Base-by-base conservation (phyloP, 768 basidiomycete genomes). In the Tremella yokohamensis region DNA sequence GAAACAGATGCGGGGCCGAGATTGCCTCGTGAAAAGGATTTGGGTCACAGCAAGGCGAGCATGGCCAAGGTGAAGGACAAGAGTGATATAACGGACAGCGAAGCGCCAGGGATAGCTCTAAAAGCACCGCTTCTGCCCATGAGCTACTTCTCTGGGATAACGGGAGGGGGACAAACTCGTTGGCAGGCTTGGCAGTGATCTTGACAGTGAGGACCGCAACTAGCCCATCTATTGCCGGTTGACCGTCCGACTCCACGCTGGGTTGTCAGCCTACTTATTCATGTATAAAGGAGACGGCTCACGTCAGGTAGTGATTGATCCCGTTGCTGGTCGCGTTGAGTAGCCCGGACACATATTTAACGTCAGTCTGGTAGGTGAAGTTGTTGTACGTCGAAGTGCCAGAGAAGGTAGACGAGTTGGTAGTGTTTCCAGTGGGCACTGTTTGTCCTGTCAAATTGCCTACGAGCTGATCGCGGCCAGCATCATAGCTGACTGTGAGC, bases 381-480 rank as follows among this genome's bases (percentile, higher is more conserved):
- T 84, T 84, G 39, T 72, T 80, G 62, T 76, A 85, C 0, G 84
- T 81, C 2, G 87, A 87, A 15, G 80, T 79, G 0, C 87, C 90
- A 0, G 80, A 79, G 72, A 77, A 90, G 0, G 83, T 83, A 25
- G 84, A 81, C 29, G 73, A 68, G 65, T 87, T 85, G n/a, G 82
- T 84, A 48, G 87, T 66, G 37, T 66, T 63, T 12, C 44, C 34
- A 1, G 61, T 53, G 13, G 49, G 49, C 34, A 69, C 53, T 22
- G 49, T 24, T 12, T 48, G 16, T 50, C 64, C 52, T 19, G 90
- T 91, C 20, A 87, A 85, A 70, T 91, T 91, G 19, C 87, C 89
- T 22, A 93, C 79, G n/a, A 94, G 78, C 81, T 83, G 87, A 71
- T 96, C 90, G 22, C 91, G 85, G 12, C 86, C 90, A 26, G 87